phyloP scores from a whole-genome alignment of 495 filamentous ascomycete genomes.

The Aspergillus saccharolyticus region DNA sequence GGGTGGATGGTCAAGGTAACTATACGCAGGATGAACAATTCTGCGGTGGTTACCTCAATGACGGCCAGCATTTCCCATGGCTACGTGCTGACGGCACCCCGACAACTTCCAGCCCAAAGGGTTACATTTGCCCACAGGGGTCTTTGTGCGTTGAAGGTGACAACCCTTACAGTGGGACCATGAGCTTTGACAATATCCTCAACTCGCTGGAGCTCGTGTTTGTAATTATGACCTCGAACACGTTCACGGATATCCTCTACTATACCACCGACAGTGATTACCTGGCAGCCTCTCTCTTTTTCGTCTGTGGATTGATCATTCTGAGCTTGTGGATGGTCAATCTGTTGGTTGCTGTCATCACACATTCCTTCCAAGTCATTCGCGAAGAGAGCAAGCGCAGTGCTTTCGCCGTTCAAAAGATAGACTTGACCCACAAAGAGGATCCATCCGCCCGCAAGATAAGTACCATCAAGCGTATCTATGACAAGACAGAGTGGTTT shows the following conservation, averaged over 20 bases:
- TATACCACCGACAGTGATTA: constrained; percentile 89
- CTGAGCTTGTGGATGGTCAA: constrained; percentile 96
- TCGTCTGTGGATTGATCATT: constrained; percentile 81
- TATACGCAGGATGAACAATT: constrained; percentile 55
- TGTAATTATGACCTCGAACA: constrained; percentile 97
- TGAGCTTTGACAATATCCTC: constrained; percentile 92
- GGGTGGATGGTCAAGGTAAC: constrained; percentile 39
- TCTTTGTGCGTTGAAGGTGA: constrained; percentile 74
- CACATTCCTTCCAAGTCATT: constrained; percentile 97
- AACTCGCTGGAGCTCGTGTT: constrained; percentile 95
- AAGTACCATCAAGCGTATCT: constrained; percentile 60
- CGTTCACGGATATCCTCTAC: constrained; percentile 91
- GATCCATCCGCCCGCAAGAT: constrained; percentile 33
- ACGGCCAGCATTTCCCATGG: constrained; percentile 59
- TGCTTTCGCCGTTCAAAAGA: constrained; percentile 78
- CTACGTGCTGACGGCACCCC: constrained; percentile 43
- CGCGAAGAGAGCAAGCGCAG: constrained; percentile 92
- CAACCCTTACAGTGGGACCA: constrained; percentile 80
- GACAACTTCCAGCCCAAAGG: constrained; percentile 57
- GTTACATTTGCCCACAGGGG: constrained; percentile 80
- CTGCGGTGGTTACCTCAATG: constrained; percentile 77
- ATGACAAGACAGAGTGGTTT: constrained; percentile 65
- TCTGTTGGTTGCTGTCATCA: constrained; percentile 96
- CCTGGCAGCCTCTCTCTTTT: constrained; percentile 77
- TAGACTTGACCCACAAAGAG: constrained; percentile 40